Conservation (phyloP, 2,329 filamentous ascomycete genomes). For the Fusarium pilosicola region DNA sequence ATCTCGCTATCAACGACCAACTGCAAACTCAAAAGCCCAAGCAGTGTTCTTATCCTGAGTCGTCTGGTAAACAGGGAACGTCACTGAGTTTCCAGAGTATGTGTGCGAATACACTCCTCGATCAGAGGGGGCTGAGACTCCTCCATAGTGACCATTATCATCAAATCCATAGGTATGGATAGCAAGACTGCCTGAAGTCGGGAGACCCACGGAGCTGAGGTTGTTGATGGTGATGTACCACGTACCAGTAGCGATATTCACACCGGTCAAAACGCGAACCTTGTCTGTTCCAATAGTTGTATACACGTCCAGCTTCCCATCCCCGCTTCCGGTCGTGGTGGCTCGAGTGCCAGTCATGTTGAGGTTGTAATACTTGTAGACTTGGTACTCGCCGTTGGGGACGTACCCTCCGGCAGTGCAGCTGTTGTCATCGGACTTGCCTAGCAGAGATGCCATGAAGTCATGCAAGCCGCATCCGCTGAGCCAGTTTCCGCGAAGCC, state of each 20-base stretch:
- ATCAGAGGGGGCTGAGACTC: not conserved
- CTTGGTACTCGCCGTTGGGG: conserved; percentile 1
- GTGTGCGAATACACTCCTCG: not conserved
- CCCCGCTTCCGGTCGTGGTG: not conserved
- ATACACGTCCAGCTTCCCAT: not conserved
- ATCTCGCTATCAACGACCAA: not conserved
- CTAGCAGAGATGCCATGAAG: conserved; percentile 2
- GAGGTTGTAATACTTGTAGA: not conserved
- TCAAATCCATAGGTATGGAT: not conserved
- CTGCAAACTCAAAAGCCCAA: not conserved
- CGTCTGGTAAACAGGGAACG: not conserved
- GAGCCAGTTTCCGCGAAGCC: conserved; percentile 1
- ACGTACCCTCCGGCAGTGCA: not conserved
- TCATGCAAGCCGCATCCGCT: not conserved
- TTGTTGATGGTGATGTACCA: not conserved
- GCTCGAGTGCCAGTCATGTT: not conserved
- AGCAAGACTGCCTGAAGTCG: not conserved
- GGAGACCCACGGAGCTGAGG: not conserved
- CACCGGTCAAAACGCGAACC: not conserved
- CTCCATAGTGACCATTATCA: not conserved
- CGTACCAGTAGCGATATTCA: not conserved
- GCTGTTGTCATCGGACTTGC: not conserved
- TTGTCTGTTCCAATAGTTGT: not conserved
- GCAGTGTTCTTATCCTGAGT: not conserved
- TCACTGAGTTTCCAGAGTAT: not conserved